These are phyloP conservation scores for Suillus placidus DNA, from an alignment of 768 basidiomycete species.

Conservation along the genomic window DNA sequence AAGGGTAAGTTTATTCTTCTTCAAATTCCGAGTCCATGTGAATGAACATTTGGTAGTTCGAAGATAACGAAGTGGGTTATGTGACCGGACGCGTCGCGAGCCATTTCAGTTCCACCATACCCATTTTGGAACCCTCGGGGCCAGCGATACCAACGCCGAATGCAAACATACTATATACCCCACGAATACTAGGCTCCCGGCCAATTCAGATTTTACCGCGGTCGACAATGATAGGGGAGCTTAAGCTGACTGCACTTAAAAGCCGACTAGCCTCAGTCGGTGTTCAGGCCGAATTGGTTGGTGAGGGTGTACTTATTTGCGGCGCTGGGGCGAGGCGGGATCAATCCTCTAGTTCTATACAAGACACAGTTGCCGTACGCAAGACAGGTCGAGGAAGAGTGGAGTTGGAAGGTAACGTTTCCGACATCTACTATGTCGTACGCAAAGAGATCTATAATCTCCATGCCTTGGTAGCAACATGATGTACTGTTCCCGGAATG, in stretches of 20 bases:
- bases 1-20: constrained; percentile 48
- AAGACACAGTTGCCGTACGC: constrained; percentile 81
- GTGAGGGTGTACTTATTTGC: constrained; percentile 95
- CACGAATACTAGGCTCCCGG: constrained; percentile 64
- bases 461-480: constrained; percentile 85
- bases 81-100: constrained; percentile 86
- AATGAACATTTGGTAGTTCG: constrained; percentile 61
- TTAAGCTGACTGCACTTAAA: constrained; percentile 90
- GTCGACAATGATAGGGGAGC: constrained; percentile 96
- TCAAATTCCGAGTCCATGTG: constrained; percentile 4
- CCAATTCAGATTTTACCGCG: constrained; percentile 70
- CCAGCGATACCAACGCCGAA: constrained; percentile 32
- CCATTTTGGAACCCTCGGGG: constrained; percentile 75
- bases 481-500: constrained; percentile 11
- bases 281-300: constrained; percentile 92
- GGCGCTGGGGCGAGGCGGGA: constrained; percentile 56
- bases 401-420: constrained; percentile 87
- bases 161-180: constrained; percentile 29
- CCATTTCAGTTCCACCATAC: constrained; percentile 86
- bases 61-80: constrained; percentile 96
- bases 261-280: constrained; percentile 71
- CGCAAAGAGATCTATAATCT: constrained; percentile 87
- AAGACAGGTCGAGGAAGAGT: constrained; percentile 86
- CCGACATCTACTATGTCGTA: constrained; percentile 87
- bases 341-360: constrained; percentile 46